Evolutionary conservation across 2,329 filamentous ascomycete species (phyloP).

Genomic region (Hypoxylon sp.): DNA sequence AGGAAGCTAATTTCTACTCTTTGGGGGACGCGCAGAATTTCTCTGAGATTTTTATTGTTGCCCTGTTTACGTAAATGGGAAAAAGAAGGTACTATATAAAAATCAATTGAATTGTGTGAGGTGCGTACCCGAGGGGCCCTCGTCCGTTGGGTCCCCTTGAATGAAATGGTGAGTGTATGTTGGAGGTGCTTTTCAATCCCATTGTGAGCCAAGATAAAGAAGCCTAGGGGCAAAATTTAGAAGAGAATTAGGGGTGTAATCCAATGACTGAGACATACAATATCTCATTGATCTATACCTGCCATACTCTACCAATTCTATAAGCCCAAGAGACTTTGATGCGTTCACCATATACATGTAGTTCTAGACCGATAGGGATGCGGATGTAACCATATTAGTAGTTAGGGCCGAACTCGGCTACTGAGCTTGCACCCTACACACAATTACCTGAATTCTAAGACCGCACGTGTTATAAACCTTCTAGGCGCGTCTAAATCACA

Average conservation of each 20-base stretch:
- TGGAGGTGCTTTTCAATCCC: not conserved
- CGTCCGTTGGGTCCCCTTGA: not conserved
- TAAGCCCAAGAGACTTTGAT: not conserved
- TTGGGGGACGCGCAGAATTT: not conserved
- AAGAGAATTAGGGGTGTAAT: not conserved
- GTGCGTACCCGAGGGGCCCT: too few species aligned
- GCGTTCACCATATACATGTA: not conserved
- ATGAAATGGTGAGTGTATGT: not conserved
- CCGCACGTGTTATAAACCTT: too few species aligned
- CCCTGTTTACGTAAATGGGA: not conserved
- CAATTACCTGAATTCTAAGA: too few species aligned
- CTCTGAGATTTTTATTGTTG: not conserved
- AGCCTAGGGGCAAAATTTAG: not conserved
- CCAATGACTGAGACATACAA: not conserved
- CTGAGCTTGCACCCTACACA: not conserved
- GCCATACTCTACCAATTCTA: not conserved
- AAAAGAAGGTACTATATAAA: not conserved
- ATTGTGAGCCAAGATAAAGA: not conserved
- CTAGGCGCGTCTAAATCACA: not conserved
- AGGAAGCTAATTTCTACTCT: not conserved
- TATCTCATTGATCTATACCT: not conserved
- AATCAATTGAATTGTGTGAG: not conserved
- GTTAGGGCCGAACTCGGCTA: not conserved
- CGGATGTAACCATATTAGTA: not conserved
- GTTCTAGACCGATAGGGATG: not conserved